Base-by-base conservation (phyloP, 495 filamentous ascomycete species). In the Aspergillus panamensis region DNA sequence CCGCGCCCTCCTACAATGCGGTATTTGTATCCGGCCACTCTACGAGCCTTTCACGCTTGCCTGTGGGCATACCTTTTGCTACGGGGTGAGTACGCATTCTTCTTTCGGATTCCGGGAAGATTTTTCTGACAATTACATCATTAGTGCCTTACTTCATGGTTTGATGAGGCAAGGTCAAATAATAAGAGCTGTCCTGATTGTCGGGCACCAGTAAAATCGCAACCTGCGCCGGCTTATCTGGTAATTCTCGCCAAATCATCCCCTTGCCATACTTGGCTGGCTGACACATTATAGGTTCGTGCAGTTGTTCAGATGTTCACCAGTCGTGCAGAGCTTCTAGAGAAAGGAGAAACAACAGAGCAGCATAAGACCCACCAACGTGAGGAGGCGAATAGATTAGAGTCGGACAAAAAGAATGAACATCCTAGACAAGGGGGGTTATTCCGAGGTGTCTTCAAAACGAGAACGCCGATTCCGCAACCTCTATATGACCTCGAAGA, bases 11-110 rank as follows among this genome's bases (percentile, higher is more conserved):
- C 51, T 87, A 61, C 84, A 82, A 50, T 90, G 87, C 69, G 84
- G 85, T 51, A 85, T 90, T 51, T 90, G 87, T 60, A 80, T 86
- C 37, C 77, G 83, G 19, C 79, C 87, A 31, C 73, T 90, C 12
- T 90, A 87, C 72, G 87, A 90, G 62, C 87, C 87, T 8, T 90
- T 85, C 68, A 86, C 80, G 17, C 80, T 88, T 40, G 79, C 82
- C 40, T 90, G 87, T 62, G 87, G 87, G 1, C 87, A 90, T 70
- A 88, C 87, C 5, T 90, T 88, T 63, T 90, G 87, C 67, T 90
- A 90, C 62, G 83, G 79, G 43, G 84, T 87, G 56, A 64, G 79
- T 67, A 5, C 10, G 8, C 7, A 8, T n/a, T 8, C 6, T 13
- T 16, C 33, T 56, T 19, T 20, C 13, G 35, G 13, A 53, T 13